These are phyloP conservation scores for Magnaporthales sp. DNA, from an alignment of 2,329 filamentous ascomycete genomes.

Conservation along the genomic window DNA sequence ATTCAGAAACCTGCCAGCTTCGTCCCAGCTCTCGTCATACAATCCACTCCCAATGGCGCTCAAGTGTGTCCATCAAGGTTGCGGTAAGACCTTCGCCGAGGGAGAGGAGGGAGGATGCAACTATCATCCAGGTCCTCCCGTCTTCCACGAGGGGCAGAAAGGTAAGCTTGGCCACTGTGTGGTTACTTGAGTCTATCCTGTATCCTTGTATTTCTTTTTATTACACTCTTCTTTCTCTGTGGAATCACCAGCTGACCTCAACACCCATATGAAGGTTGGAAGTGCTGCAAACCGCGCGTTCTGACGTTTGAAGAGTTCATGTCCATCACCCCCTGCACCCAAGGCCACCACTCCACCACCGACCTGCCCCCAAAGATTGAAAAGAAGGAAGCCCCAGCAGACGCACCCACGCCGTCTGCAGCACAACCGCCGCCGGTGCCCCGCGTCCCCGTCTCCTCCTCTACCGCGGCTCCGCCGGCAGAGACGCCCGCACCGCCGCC, in stretches of 20 bases:
- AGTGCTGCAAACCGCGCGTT: constrained; percentile 96
- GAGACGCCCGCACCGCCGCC: constrained; percentile 52
- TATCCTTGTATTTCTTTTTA: neutral
- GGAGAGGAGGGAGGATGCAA: constrained; percentile 66
- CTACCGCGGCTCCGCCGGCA: constrained; percentile 32
- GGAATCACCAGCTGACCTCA: neutral
- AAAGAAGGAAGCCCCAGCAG: constrained; percentile 40
- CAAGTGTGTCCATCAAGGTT: constrained; percentile 96
- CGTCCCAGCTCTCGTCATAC: neutral
- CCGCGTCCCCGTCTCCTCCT: constrained; percentile 14
- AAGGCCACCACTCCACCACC: constrained; percentile 83
- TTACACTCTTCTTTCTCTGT: neutral
- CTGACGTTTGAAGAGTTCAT: constrained; percentile 99
- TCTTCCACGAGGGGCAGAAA: constrained; percentile 98
- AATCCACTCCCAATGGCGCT: constrained; percentile 45
- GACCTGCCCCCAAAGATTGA: constrained; percentile 58
- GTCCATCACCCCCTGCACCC: constrained; percentile 82
- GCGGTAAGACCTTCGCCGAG: constrained; percentile 80
- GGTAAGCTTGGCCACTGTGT: constrained; percentile 45
- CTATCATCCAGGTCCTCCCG: constrained; percentile 88
- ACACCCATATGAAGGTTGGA: constrained; percentile 62
- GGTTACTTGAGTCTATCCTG: constrained; percentile 9
- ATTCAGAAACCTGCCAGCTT: neutral
- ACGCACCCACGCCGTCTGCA: constrained; percentile 28
- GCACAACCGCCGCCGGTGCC: neutral